Conservation (phyloP, 2,329 filamentous ascomycete species). For the Rutstroemia sp. region DNA sequence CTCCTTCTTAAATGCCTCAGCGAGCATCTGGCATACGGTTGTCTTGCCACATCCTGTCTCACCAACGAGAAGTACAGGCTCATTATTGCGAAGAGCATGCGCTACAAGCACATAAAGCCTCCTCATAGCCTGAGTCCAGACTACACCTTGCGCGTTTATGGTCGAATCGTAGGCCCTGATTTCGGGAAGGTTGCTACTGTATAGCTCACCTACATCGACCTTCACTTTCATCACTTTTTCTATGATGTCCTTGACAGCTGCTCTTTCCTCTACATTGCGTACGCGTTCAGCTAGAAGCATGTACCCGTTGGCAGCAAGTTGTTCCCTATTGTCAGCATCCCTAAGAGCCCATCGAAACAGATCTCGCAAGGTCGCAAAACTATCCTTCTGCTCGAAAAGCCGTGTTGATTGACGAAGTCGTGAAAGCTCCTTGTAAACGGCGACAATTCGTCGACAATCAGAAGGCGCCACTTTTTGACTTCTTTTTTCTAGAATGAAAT, state of each 20-base stretch:
- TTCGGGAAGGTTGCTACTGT: conserved; percentile 52
- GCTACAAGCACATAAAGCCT: conserved; percentile 85
- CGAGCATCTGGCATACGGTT: conserved; percentile 86
- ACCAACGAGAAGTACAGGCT: conserved; percentile 88
- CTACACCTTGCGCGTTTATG: conserved; percentile 56
- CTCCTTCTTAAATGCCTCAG: conserved; percentile 67
- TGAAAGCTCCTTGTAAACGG: conserved; percentile 89
- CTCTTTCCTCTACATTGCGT: conserved; percentile 78
- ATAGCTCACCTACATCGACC: conserved; percentile 68
- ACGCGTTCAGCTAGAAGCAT: conserved; percentile 95
- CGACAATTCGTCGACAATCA: conserved; percentile 84
- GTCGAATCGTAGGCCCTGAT: conserved; percentile 41
- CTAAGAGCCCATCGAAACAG: conserved; percentile 92
- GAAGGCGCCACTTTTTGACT: conserved; percentile 82
- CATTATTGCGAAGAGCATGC: conserved; percentile 78
- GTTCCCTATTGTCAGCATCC: conserved; percentile 74
- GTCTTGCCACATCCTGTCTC: conserved; percentile 98
- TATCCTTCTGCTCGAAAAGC: conserved; percentile 93
- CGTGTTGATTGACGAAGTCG: conserved; percentile 81
- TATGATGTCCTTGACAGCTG: conserved; percentile 78
- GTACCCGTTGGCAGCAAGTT: conserved; percentile 86
- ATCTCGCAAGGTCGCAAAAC: conserved; percentile 92
- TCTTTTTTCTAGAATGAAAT: conserved; percentile 81
- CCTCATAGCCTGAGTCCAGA: conserved; percentile 95
- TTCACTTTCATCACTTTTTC: conserved; percentile 84